These are phyloP conservation scores for Neobulgaria alba DNA, from an alignment of 2,329 filamentous ascomycete genomes.

Conservation along the genomic window DNA sequence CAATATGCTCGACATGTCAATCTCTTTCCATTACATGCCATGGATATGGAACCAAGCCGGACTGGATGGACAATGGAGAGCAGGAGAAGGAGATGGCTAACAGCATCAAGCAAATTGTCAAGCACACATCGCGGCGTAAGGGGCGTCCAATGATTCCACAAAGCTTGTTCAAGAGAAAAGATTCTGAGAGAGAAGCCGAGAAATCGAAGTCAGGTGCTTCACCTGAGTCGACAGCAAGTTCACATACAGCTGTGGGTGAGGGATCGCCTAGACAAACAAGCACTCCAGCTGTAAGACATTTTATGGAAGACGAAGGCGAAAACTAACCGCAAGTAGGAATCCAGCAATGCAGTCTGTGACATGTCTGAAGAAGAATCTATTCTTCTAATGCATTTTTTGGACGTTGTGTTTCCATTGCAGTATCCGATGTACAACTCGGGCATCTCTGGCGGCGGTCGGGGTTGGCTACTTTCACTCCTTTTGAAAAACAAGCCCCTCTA, in stretches of 20 bases:
- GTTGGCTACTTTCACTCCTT: conserved; percentile 51
- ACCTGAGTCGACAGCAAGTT: neutral
- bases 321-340: too few species aligned
- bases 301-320: too few species aligned
- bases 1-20: conserved; percentile 53
- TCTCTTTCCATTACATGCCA: conserved; percentile 49
- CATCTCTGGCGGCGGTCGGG: conserved; percentile 45
- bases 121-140: conserved; percentile 37
- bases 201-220: too few species aligned
- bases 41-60: conserved; percentile 35
- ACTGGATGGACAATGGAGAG: conserved; percentile 30
- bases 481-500: conserved; percentile 49
- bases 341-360: too few species aligned
- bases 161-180: too few species aligned
- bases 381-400: conserved; percentile 50
- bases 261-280: conserved; percentile 21
- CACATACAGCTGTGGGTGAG: too few species aligned
- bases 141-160: neutral
- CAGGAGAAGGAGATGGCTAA: conserved; percentile 40
- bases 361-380: conserved; percentile 12
- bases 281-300: neutral
- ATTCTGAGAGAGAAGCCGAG: too few species aligned
- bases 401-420: conserved; percentile 53
- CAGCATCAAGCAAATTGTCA: conserved; percentile 46
- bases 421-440: conserved; percentile 55